Conservation (phyloP, 768 basidiomycete species). For the Amanita muscaria region DNA sequence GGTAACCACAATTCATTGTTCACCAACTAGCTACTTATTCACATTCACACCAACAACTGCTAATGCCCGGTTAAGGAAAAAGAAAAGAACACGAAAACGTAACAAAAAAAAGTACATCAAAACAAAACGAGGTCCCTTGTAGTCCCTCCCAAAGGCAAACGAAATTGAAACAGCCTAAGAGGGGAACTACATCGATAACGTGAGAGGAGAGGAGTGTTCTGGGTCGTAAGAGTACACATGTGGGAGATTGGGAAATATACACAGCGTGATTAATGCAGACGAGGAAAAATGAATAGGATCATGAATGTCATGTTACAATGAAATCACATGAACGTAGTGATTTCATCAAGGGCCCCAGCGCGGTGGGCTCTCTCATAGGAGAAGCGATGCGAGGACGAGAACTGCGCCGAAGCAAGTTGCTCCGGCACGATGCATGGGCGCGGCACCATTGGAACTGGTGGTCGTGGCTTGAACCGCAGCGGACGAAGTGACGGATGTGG, state of each 20-base stretch:
- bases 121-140: background rate
- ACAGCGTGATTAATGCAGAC: background rate
- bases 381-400: conserved; percentile 3
- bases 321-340: background rate
- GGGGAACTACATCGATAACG: background rate
- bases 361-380: conserved; percentile 3
- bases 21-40: background rate
- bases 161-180: background rate
- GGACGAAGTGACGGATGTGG: too few relatives aligned
- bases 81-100: background rate
- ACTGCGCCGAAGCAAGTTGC: conserved; percentile 3
- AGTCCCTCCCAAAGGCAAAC: background rate
- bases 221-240: conserved; percentile 4
- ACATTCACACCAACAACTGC: background rate
- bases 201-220: background rate
- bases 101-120: background rate
- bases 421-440: background rate
- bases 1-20: too few relatives aligned
- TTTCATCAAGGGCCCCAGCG: background rate
- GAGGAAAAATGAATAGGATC: too few relatives aligned
- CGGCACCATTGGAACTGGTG: background rate
- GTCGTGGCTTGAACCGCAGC: background rate
- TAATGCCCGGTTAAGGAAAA: too few relatives aligned
- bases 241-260: background rate
- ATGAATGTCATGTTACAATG: background rate